A percentile compares a stretch with the other conserved stretches of the same genome.
These are phyloP conservation scores for Chaetomium strumarium DNA, from an alignment of 2,329 filamentous ascomycete genomes.

Conservation along the genomic window DNA sequence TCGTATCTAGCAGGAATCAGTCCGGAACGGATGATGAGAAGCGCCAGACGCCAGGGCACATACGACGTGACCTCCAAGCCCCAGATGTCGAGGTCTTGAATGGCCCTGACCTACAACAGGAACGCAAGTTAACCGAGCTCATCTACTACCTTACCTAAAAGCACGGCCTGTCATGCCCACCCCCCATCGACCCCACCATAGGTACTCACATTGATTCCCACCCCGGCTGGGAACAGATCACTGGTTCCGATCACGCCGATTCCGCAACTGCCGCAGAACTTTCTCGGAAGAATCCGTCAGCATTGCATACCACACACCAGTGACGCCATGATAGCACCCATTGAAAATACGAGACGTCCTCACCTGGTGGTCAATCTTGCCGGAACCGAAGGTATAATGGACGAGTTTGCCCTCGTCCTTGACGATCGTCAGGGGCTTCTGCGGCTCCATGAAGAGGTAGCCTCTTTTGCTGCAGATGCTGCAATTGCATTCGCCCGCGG, in stretches of 20 bases:
- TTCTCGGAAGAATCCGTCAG: background rate
- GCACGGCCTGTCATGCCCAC: background rate
- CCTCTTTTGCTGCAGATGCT: slow-evolving; percentile 55
- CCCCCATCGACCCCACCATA: too few relatives aligned
- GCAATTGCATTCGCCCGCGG: slow-evolving; percentile 56
- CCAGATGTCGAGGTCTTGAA: slow-evolving; percentile 42
- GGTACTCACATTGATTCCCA: slow-evolving; percentile 41
- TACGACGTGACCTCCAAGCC: slow-evolving; percentile 34
- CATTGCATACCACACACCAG: background rate
- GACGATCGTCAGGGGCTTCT: slow-evolving; percentile 36
- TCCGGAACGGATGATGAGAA: background rate
- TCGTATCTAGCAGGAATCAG: slow-evolving; percentile 31
- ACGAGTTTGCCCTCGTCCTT: slow-evolving; percentile 41
- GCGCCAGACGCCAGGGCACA: slow-evolving; percentile 14
- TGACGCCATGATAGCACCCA: too few relatives aligned
- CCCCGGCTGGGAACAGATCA: slow-evolving; percentile 3
- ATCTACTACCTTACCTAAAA: too few relatives aligned
- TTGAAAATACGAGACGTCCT: background rate
- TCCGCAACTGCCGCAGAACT: slow-evolving; percentile 51
- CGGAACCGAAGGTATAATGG: slow-evolving; percentile 39
- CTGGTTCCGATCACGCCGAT: slow-evolving; percentile 35
- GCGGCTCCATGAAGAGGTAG: slow-evolving; percentile 35
- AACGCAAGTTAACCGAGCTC: background rate
- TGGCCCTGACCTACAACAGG: slow-evolving; percentile 33
- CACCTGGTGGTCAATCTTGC: slow-evolving; percentile 38